Conservation (phyloP, 768 basidiomycete species). For the Coprinellus micaceus region DNA sequence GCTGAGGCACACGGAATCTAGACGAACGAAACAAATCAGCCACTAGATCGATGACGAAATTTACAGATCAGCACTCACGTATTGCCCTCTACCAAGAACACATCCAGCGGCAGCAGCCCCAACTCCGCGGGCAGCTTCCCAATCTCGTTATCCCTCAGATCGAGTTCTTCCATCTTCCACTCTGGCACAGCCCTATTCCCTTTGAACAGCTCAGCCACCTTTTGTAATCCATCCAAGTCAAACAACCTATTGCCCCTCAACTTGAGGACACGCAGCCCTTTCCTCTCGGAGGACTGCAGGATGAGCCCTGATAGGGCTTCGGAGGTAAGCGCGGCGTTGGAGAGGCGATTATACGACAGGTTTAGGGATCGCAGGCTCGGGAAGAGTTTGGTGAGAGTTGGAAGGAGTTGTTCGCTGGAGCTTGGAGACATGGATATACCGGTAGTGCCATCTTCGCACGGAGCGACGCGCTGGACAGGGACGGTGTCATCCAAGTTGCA, state of each 20-base stretch:
- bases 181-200: conserved; percentile 56
- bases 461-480: conserved; percentile 38
- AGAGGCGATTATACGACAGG: conserved; percentile 70
- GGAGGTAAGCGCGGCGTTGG: conserved; percentile 46
- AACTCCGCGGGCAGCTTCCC: conserved; percentile 63
- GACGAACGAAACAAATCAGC: neutral
- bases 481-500: conserved; percentile 65
- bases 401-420: conserved; percentile 51
- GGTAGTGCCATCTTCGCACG: conserved; percentile 21
- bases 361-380: conserved; percentile 68
- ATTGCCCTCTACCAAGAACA: conserved; percentile 83
- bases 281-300: conserved; percentile 41
- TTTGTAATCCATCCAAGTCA: conserved; percentile 59
- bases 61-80: conserved; percentile 50
- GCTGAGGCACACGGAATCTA: conserved; percentile 78
- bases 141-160: conserved; percentile 80
- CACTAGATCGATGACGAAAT: conserved; percentile 2
- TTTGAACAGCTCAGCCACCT: conserved; percentile 60
- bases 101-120: conserved; percentile 73
- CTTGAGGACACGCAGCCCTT: conserved; percentile 62
- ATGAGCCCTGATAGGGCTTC: conserved; percentile 50
- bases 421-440: conserved; percentile 38
- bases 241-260: conserved; percentile 67
- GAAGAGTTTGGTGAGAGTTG: conserved; percentile 61
- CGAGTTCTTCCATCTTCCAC: conserved; percentile 81